Base-by-base conservation (phyloP, 352 stramenopile species). In the Pythium apleroticum region DNA sequence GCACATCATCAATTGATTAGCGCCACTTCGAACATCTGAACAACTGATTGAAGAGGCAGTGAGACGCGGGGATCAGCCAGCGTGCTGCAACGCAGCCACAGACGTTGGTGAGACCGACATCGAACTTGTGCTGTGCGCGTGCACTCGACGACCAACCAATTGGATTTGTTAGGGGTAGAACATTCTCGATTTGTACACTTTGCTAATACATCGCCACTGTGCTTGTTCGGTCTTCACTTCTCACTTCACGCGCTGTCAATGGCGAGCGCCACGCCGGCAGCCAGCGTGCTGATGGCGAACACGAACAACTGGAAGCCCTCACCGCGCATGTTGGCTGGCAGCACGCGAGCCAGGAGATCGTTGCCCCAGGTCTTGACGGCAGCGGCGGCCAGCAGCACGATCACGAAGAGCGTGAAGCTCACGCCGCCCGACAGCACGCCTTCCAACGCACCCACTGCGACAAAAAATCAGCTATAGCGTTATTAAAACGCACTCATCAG, bases 341-440 rank as follows among this genome's bases (percentile, higher is more conserved):
- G 25, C 1, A 37, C 39, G 24, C 52, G 64, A 43, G 55, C 50
- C 15, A 71, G 33, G 17, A 55, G 49, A 5, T 65, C 19, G 50
- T 71, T 39, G 50, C 64, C 57, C 48, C 37, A 71, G 24, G 41
- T 41, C 52, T 71, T 71, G 37, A 60, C 45, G 30, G 43, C 52
- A 43, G 61, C 59, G 22, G 46, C 57, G 1, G 65, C 11, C 12
- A 57, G 15, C 11, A 71, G 30, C 28, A 61, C 64, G 30, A 71
- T 25, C 14, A 71, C 19, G 37, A 60, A 25, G 31, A 71, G 41
- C 15, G 64, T 66, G 50, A 60, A 57, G 52, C 54, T 65, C 28
- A 65, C 57, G 14, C 33, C 50, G 12, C 57, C 64, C 7, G 46
- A 25, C 22, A 62, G 50, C 14, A 71, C 22, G n/a, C 57, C 59